These are phyloP conservation scores for Cyberlindnera nakhonratchasimensis DNA, from an alignment of 805 yeast genomes.

Conservation along the genomic window DNA sequence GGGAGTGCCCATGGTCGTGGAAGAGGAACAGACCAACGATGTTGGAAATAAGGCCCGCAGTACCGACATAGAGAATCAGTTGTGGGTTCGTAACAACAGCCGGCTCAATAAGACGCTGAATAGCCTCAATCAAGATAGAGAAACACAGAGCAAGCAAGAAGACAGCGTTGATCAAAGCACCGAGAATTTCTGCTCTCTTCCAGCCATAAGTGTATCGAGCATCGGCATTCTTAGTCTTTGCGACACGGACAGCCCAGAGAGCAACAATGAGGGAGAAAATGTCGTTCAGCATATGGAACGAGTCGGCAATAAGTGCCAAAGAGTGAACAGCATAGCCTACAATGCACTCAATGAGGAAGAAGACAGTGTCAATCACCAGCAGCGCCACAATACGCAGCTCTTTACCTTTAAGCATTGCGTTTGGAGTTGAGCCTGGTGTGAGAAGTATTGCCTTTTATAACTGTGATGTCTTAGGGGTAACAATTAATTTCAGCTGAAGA, in stretches of 20 bases:
- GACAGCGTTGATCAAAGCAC: constrained; percentile 92
- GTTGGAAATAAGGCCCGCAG: constrained; percentile 79
- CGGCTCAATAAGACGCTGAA: constrained; percentile 83
- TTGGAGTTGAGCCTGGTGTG: background rate
- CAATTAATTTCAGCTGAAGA: no score
- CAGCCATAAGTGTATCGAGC: constrained; percentile 94
- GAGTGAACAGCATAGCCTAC: constrained; percentile 92
- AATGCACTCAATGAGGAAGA: constrained; percentile 81
- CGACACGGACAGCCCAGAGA: constrained; percentile 92
- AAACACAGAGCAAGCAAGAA: constrained; percentile 89
- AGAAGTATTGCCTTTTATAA: no score
- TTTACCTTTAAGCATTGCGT: constrained; percentile 34
- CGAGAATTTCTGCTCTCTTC: constrained; percentile 96
- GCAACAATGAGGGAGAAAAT: constrained; percentile 87
- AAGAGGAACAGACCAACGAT: constrained; percentile 79
- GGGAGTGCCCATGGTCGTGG: constrained; percentile 78
- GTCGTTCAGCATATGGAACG: constrained; percentile 97
- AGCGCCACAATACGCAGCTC: constrained; percentile 71
- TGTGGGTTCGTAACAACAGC: constrained; percentile 78
- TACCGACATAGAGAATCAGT: constrained; percentile 77
- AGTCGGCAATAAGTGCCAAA: constrained; percentile 90
- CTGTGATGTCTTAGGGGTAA: no score
- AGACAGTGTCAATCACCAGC: constrained; percentile 70
- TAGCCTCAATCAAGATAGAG: constrained; percentile 87
- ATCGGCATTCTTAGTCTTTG: constrained; percentile 76